Percentiles rank a stretch among this genome's conserved stretches.
phyloP scores from a whole-genome alignment of 2,329 filamentous ascomycete species.

The Aspergillus awamori region DNA sequence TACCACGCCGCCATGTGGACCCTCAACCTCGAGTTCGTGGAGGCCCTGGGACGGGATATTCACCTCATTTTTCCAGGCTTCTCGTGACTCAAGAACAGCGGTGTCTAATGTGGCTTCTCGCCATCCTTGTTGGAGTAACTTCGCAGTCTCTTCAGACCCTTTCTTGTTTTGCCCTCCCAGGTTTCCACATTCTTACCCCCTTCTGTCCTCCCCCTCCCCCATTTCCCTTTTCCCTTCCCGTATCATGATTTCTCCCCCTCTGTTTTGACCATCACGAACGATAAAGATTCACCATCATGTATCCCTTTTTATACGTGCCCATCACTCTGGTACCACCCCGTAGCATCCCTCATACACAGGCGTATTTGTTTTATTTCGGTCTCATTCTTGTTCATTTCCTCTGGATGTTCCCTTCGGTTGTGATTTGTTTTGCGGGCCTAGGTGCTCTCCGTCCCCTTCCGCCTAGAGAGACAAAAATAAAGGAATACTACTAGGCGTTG shows the following conservation, averaged over 20 bases:
- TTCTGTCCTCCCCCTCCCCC: slow-evolving; percentile 14
- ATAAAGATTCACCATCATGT: slow-evolving; percentile 55
- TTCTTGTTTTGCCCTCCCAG: slow-evolving; percentile 23
- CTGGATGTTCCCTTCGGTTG: slow-evolving; percentile 16
- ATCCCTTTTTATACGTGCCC: slow-evolving; percentile 35
- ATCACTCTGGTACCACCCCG: slow-evolving; percentile 22
- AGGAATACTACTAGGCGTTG: not conserved
- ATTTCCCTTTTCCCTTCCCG: slow-evolving; percentile 16
- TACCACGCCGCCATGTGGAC: slow-evolving; percentile 1
- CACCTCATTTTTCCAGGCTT: slow-evolving; percentile 7
- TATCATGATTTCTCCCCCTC: slow-evolving; percentile 28
- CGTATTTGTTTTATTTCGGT: slow-evolving; percentile 31
- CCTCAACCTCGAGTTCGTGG: slow-evolving; percentile 14
- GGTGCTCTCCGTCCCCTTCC: slow-evolving; percentile 7
- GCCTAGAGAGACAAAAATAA: not conserved
- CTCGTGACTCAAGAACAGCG: not conserved
- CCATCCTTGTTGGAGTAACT: slow-evolving; percentile 3
- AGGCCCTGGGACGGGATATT: slow-evolving; percentile 12
- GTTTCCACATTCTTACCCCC: not conserved
- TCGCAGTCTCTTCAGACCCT: slow-evolving; percentile 6
- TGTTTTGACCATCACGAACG: slow-evolving; percentile 40
- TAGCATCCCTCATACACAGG: slow-evolving; percentile 47
- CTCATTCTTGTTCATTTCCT: slow-evolving; percentile 22
- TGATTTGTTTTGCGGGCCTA: slow-evolving; percentile 8
- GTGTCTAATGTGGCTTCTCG: slow-evolving; percentile 1